phyloP scores from a whole-genome alignment of 345 rosid genomes.

The Sapria himalayana region DNA sequence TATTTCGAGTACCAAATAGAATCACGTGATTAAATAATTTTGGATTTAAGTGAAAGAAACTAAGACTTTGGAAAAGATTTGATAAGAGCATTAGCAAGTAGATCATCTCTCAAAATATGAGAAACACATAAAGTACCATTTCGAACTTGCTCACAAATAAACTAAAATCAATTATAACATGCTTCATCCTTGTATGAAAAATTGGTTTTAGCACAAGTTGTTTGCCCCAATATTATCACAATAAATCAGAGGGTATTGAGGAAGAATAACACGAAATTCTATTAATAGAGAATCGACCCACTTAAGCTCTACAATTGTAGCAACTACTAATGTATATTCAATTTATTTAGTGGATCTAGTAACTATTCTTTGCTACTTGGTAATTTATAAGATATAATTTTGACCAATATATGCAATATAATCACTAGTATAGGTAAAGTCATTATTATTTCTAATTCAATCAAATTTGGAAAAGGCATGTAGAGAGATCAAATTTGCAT shows the following conservation, averaged over 20 bases:
- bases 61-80: too few relatives aligned
- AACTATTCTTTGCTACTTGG: not conserved
- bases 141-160: too few relatives aligned
- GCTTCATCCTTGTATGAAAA: conserved; percentile 2
- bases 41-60: too few relatives aligned
- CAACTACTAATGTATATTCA: not conserved
- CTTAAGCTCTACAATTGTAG: not conserved
- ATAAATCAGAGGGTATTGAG: not conserved
- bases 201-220: not conserved
- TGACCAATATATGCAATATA: not conserved
- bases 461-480: too few relatives aligned
- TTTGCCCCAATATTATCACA: conserved; percentile 6
- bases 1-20: too few relatives aligned
- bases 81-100: too few relatives aligned
- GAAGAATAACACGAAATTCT: not conserved
- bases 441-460: not conserved
- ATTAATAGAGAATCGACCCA: not conserved
- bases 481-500: too few relatives aligned
- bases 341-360: not conserved
- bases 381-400: not conserved
- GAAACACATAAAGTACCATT: too few relatives aligned
- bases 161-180: not conserved
- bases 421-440: not conserved
- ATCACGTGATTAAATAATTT: too few relatives aligned
- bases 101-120: too few relatives aligned